Conservation (phyloP, 1,139 yeast species). For the Blastobotrys indianensis region DNA sequence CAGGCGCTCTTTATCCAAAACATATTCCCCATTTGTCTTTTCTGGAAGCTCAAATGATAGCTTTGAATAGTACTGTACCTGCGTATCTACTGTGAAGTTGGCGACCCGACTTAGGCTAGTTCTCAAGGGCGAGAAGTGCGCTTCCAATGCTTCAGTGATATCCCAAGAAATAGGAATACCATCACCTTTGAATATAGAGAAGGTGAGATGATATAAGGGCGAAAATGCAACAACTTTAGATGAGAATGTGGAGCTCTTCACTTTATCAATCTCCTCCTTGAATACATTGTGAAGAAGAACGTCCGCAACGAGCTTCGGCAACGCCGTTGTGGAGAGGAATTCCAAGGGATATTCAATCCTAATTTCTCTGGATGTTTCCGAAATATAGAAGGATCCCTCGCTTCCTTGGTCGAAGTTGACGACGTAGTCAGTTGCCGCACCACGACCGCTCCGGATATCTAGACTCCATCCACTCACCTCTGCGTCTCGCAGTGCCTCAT, state of each 20-base stretch:
- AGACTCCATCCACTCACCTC: constrained; percentile 28
- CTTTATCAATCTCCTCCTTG: constrained; percentile 40
- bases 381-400: constrained; percentile 32
- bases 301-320: constrained; percentile 58
- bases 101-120: constrained; percentile 43
- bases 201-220: constrained; percentile 59
- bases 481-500: constrained; percentile 26
- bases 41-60: constrained; percentile 29
- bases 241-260: constrained; percentile 18
- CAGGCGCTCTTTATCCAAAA: constrained; percentile 39
- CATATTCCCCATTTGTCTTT: not conserved
- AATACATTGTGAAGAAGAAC: constrained; percentile 52
- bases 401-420: constrained; percentile 30
- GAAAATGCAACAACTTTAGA: constrained; percentile 45
- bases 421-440: constrained; percentile 27
- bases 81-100: constrained; percentile 72
- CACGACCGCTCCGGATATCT: constrained; percentile 27
- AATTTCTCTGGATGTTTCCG: constrained; percentile 39
- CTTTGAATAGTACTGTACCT: constrained; percentile 63
- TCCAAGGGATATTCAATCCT: constrained; percentile 44
- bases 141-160: constrained; percentile 40
- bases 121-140: constrained; percentile 44
- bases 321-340: constrained; percentile 48
- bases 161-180: constrained; percentile 56
- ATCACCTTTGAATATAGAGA: constrained; percentile 54